Percentiles rank a stretch among this genome's conserved stretches.
These are phyloP conservation scores for Noccaea bulbosa DNA, from an alignment of 345 rosid species.

Conservation along the genomic window DNA sequence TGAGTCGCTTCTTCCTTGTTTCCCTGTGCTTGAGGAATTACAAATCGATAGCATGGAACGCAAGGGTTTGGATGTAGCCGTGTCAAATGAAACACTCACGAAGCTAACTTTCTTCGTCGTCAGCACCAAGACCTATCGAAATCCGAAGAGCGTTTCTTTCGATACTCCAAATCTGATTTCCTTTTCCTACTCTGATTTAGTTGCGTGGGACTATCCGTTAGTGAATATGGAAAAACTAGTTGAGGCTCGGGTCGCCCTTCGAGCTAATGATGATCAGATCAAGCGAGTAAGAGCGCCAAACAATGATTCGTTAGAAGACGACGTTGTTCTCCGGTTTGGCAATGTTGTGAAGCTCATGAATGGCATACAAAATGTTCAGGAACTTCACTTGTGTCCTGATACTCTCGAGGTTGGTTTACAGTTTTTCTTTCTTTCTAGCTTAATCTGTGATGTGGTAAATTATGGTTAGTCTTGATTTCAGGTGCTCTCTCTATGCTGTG, in stretches of 20 bases:
- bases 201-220: constrained; percentile 28
- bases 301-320: not conserved
- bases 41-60: not conserved
- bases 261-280: not conserved
- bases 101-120: not conserved
- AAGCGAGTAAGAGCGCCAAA: not conserved
- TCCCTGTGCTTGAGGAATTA: constrained; percentile 22
- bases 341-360: constrained; percentile 34
- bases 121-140: not conserved
- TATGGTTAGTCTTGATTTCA: constrained; percentile 1
- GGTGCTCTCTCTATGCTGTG: constrained; percentile 31
- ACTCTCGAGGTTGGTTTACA: constrained; percentile 22
- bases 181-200: constrained; percentile 18
- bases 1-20: constrained; percentile 20
- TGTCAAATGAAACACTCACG: constrained; percentile 5
- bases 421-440: constrained; percentile 2
- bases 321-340: constrained; percentile 7
- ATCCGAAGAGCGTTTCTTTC: constrained; percentile 28
- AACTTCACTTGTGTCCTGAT: constrained; percentile 17
- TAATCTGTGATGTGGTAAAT: not conserved
- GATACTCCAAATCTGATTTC: constrained; percentile 20
- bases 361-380: constrained; percentile 17
- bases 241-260: constrained; percentile 12
- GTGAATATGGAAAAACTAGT: constrained; percentile 7
- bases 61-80: not conserved